These are phyloP conservation scores for Helichrysum umbraculigerum DNA, from an alignment of 129 eudicot species.

Conservation along the genomic window DNA sequence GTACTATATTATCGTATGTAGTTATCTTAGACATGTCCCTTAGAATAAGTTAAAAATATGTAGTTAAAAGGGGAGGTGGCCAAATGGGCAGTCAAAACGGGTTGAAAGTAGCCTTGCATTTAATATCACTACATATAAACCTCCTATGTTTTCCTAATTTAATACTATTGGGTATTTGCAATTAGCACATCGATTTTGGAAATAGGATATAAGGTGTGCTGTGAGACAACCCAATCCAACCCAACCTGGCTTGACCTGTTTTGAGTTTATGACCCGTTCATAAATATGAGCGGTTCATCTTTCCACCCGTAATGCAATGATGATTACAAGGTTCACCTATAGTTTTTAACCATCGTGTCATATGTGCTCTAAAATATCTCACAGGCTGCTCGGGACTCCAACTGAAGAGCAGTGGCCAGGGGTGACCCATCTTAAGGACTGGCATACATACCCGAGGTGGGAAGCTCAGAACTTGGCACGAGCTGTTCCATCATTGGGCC, in stretches of 20 bases:
- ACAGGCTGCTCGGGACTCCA: conserved; percentile 93
- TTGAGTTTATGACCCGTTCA: neutral
- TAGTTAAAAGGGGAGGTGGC: neutral
- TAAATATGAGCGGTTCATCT: neutral
- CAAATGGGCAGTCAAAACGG: neutral
- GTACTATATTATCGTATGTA: neutral
- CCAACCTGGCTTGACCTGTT: neutral
- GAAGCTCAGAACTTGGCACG: no score
- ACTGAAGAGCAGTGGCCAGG: conserved; percentile 88
- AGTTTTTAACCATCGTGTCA: neutral
- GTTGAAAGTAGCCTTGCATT: neutral
- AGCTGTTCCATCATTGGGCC: no score
- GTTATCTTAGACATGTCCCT: neutral
- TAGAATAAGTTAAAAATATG: no score
- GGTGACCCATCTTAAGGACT: conserved; percentile 57
- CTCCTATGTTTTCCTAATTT: neutral
- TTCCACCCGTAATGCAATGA: neutral
- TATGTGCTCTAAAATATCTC: conserved; percentile 6
- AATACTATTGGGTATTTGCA: neutral
- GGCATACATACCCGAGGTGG: no score
- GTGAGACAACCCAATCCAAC: neutral
- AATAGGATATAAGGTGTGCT: neutral
- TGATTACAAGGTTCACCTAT: neutral
- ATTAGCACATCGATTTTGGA: neutral
- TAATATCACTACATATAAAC: neutral